Evolutionary conservation across 192 early-diverging fungal genomes (phyloP), one percentile per base, ranked within the genome.

Genomic region (Lobulomyces angularis): DNA sequence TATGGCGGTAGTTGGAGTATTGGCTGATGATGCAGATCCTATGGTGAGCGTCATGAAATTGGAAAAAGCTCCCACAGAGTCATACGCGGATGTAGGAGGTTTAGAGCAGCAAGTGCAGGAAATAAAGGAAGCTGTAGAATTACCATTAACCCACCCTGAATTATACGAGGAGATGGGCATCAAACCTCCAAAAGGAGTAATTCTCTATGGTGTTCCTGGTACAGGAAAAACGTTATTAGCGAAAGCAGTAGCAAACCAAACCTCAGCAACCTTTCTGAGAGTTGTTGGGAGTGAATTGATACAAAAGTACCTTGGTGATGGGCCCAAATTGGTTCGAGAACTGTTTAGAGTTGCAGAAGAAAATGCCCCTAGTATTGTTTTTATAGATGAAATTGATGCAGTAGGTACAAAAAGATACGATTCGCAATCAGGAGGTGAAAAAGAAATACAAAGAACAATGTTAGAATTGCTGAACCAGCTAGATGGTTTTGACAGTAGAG

Each of bases 1-100:
- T 16, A 27, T 11, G 14, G 9, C 90, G 5, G 80, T 99, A 24
- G 81, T 99, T 23, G 95, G 95, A 53, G 93, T 99, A 5, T 69
- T 99, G 2, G 71, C 70, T 36, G 91, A 96, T 41, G 95, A 99
- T 59, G 73, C 81, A 0, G 92, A 98, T 53, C 95, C 95, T 5
- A 94, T 90, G 86, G 95, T 98, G 27, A 90, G 86, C 62, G 92
- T 98, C 14, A 98, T 98, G 95, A 98, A 98, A 58, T 70, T 98
- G 8, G 88, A 91, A 35, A 97, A 97, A 62, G 93, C 93, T 5
- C 95, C 95, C 4, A 92, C 95, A 23, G 95, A 98, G 62, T 89
- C 90, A 11, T 98, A 98, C 53, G 84, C 85, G 3, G 94, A 98
- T 57, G 84, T 98, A 43, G 94, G 94, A 64, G 92, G 94, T 45